Evolutionary conservation across 768 basidiomycete genomes (phyloP).

Genomic region (Agrocybe chaxingu): DNA sequence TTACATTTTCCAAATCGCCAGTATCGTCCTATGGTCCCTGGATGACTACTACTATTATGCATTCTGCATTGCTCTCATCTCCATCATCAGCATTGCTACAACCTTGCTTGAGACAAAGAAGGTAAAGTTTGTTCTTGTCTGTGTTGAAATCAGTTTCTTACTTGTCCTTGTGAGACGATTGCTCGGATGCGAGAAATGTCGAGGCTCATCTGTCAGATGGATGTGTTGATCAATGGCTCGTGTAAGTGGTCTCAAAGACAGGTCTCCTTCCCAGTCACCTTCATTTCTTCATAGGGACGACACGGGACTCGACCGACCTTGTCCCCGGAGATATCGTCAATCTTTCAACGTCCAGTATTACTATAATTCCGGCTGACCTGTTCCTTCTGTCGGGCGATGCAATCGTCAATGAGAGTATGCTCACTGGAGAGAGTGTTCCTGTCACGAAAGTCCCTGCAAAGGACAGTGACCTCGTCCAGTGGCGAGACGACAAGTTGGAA

Average conservation of each 20-base stretch:
- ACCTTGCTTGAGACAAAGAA: constrained; percentile 92
- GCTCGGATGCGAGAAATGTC: constrained; percentile 96
- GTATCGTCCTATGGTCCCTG: constrained; percentile 89
- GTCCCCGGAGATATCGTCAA: constrained; percentile 94
- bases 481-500: constrained; percentile 70
- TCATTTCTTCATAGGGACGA: constrained; percentile 48
- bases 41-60: constrained; percentile 98
- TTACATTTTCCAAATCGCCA: constrained; percentile 97
- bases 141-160: neutral
- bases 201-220: constrained; percentile 75
- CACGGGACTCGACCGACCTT: constrained; percentile 70
- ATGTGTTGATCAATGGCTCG: constrained; percentile 61
- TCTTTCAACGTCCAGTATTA: constrained; percentile 71
- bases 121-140: constrained; percentile 37
- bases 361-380: constrained; percentile 84
- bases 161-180: constrained; percentile 60
- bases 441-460: constrained; percentile 88
- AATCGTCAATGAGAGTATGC: constrained; percentile 98
- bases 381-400: constrained; percentile 94
- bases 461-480: constrained; percentile 69
- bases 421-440: constrained; percentile 97
- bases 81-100: constrained; percentile 74
- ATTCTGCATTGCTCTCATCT: constrained; percentile 93
- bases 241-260: constrained; percentile 47
- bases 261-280: neutral